Base-by-base conservation (phyloP, 306 rosid genomes). In the Senna tora region DNA sequence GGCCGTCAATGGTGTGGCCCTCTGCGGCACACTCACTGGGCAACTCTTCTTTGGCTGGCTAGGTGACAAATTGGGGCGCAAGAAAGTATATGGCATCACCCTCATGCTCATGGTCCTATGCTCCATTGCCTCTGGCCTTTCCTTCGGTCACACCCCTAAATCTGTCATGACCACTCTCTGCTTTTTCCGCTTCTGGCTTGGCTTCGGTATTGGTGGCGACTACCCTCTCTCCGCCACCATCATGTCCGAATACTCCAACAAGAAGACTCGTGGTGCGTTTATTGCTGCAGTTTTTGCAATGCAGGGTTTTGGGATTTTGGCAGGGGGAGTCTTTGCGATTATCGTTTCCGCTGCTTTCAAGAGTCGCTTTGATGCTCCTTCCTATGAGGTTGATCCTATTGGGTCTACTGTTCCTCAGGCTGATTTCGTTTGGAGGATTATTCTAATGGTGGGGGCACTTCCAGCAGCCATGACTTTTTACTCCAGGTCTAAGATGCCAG, bases 21-120 rank as follows among this genome's bases (percentile, higher is more conserved):
- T 91, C 71, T 79, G 87, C 17, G 97, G 97, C 70, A 91, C 97
- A 5, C 83, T 91, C 9, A 66, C 88, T 0, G 97, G 95, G 3
- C 90, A 88, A 62, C 92, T 86, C 69, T 91, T 90, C 82, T 90
- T 90, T 15, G 96, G 93, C 4, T 90, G 94, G 94, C 87, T 90
- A 5, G 94, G 97, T 4, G 97, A 91, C 59, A 91, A 88, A 72
- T 4, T 88, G 73, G 97, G 97, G 2, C 76, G 97, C 19, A 91
- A 91, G 46, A 77, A 63, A 62, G 97, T 88, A 2, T 91, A 88
- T 33, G 97, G 97, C 6, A 78, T 88, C 84, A 91, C 97, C 14
- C 75, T 91, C 14, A 76, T 91, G 90, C 5, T 85, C 9, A 91
- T 91, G 97, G 89, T 91, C 17, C 22, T 91, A 46, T 80, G 90